A percentile compares a stretch with the other conserved stretches of the same genome.
Evolutionary conservation across 2,329 filamentous ascomycete species (phyloP).

Genomic region (Ophiocordyceps camponoti-floridani): DNA sequence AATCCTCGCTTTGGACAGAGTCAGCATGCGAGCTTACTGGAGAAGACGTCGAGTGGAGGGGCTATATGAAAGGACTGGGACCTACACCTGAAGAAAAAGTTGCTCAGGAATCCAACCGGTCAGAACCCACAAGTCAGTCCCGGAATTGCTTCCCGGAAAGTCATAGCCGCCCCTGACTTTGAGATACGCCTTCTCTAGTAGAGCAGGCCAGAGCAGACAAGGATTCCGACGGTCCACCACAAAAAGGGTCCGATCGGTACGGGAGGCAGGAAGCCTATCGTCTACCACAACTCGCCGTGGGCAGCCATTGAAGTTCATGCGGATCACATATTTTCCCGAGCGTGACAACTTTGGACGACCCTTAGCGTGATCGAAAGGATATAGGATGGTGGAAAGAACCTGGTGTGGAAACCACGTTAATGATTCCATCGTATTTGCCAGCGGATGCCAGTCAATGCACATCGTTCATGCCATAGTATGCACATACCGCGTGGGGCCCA

Average conservation of each 20-base stretch:
- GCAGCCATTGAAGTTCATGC: conserved; percentile 92
- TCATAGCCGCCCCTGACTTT: conserved; percentile 94
- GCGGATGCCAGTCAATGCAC: too few species aligned
- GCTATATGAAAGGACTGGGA: not conserved
- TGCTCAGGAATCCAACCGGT: conserved; percentile 97
- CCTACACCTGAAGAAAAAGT: conserved; percentile 62
- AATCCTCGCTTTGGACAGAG: conserved; percentile 42
- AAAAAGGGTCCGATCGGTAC: conserved; percentile 58
- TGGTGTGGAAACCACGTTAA: conserved; percentile 12
- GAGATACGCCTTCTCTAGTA: conserved; percentile 90
- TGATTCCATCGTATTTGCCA: too few species aligned
- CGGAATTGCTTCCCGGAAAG: conserved; percentile 93
- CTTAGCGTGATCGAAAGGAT: conserved; percentile 49
- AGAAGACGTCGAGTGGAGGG: not conserved
- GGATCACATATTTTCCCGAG: conserved; percentile 79
- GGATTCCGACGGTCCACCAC: conserved; percentile 76
- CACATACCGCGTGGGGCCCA: conserved; percentile 46
- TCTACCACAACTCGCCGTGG: conserved; percentile 78
- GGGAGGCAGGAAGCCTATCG: conserved; percentile 67
- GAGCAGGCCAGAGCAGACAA: conserved; percentile 71
- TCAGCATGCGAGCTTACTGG: not conserved
- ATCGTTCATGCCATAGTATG: not conserved
- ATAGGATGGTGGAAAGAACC: conserved; percentile 56
- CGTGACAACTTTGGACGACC: conserved; percentile 44
- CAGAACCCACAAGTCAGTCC: conserved; percentile 81